phyloP scores from a whole-genome alignment of 106 monocot genomes.

The Vanilla planifolia region DNA sequence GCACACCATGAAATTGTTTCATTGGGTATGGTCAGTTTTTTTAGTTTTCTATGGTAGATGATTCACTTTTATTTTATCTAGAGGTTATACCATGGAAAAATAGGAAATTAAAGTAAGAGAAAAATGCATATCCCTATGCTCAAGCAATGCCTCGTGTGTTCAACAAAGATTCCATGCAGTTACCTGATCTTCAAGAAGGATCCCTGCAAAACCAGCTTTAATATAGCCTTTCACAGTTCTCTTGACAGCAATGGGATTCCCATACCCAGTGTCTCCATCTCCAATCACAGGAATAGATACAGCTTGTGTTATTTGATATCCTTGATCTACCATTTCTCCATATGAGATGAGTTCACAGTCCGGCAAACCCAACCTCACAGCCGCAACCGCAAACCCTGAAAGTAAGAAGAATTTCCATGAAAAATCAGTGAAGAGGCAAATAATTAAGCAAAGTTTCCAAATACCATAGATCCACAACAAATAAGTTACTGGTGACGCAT shows the following conservation, averaged over 20 bases:
- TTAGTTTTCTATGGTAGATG: no score
- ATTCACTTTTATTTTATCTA: no score
- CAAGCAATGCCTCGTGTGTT: background rate
- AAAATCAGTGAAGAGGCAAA: background rate
- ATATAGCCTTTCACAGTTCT: conserved; percentile 96
- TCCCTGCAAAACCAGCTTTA: conserved; percentile 93
- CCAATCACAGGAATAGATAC: conserved; percentile 95
- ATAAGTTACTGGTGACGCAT: background rate
- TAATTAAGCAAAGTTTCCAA: background rate
- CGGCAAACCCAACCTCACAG: conserved; percentile 79
- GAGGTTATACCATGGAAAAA: no score
- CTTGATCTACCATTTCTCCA: conserved; percentile 96
- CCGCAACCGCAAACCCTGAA: conserved; percentile 87
- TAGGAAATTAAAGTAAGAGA: background rate
- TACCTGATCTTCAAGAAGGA: conserved; percentile 98
- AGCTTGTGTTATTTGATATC: conserved; percentile 72
- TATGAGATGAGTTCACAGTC: conserved; percentile 95
- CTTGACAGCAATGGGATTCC: conserved; percentile 91
- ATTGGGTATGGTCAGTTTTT: no score
- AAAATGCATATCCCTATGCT: background rate
- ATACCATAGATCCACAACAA: background rate
- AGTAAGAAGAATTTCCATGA: conserved; percentile 7
- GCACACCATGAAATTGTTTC: no score
- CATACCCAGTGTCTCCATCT: conserved; percentile 97
- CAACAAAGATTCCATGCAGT: background rate